Base-by-base conservation (phyloP, 208 protist genomes). In the Trypanosoma mega region DNA sequence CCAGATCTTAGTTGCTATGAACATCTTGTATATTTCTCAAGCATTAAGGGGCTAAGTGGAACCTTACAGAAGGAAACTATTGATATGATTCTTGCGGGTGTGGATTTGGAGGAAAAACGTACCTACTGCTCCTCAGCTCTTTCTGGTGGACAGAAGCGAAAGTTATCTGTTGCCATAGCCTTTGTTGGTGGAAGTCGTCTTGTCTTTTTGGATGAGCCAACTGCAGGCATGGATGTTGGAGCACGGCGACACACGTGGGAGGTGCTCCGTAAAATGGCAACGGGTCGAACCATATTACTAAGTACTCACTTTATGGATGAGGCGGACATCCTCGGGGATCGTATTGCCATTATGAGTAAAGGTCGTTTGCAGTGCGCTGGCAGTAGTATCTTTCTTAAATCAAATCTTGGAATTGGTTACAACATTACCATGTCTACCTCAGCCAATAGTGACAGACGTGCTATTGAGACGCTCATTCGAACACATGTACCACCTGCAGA, bases 231-330 rank as follows among this genome's bases (percentile, higher is more conserved):
- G 90, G 93, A 97, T 69, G 79, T 82, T 0, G 49, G 45, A 6
- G 79, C 87, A 0, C 80, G 90, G 1, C 82, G 87, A n/a, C 76
- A 83, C 64, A 82, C 90, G 37, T 97, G 93, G 93, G 72, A 76
- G 23, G 62, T 97, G 31, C 67, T 91, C 60, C 60, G 76, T 0
- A 29, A 61, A 16, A 79, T 85, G 66, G 63, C 65, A 37, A 53
- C 60, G 3, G 43, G 27, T 4, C 82, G 76, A 63, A 94, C 76
- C 6, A 90, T 93, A 34, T 29, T 92, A 14, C 61, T 92, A 33
- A 87, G 76, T 47, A 97, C 94, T 23, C 97, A 98, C 70, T 97
- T 85, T 70, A 98, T 99, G 97, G 97, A 99, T 61, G 98, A 99
- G 74, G 98, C 98, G 1, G 97, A 99, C 67, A 52, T 95, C 3